Evolutionary conservation across 2,329 filamentous ascomycete species (phyloP), one percentile per base, ranked within the genome.

Genomic region (Cladosporium halotolerans): DNA sequence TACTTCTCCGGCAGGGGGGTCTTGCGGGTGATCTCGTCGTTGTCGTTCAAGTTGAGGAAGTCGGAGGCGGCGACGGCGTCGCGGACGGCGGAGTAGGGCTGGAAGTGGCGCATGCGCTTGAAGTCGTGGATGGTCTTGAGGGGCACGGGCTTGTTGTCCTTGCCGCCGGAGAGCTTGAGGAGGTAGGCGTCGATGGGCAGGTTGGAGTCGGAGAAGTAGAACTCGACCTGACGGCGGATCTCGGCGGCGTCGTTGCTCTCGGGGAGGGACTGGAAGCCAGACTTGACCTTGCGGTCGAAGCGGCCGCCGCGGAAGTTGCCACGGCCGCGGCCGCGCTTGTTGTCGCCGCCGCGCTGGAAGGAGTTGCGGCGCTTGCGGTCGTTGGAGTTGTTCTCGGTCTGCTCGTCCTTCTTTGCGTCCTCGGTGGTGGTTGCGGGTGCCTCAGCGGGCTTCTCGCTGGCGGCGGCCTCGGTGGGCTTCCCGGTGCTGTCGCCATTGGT

Each of bases 61-160:
- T 79, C 78, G 74, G 88, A 93, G 18, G 87, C 81, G 70, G 86
- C 87, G 49, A 97, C 81, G 34, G 93, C 92, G 50, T 83, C 83
- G 56, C 96, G 84, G 41, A 99, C 81, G 53, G 87, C 85, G 53
- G 81, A 83, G 75, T 90, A 91, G 40, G 89, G 89, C 73, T 93
- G 84, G 81, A 97, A 99, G 64, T 85, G 87, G 61, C 84, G 86
- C 95, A 99, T 99, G 70, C 95, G 90, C 75, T 91, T 92, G 80
- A 99, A 99, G 48, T 76, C 84, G 77, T 85, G 83, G 60, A 99
- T 83, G 57, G 84, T 80, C 65, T 84, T 84, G 61, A 99, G 77
- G 18, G 84, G 76, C 36, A 99, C 84, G 41, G 91, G 80, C 70
- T 87, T 86, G 77, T 96, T 96, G 65, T 86, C 79, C 59, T 81